Evolutionary conservation across 1,284 basidiomycete genomes (phyloP).

Genomic region (Ceraceosorus bombacis): DNA sequence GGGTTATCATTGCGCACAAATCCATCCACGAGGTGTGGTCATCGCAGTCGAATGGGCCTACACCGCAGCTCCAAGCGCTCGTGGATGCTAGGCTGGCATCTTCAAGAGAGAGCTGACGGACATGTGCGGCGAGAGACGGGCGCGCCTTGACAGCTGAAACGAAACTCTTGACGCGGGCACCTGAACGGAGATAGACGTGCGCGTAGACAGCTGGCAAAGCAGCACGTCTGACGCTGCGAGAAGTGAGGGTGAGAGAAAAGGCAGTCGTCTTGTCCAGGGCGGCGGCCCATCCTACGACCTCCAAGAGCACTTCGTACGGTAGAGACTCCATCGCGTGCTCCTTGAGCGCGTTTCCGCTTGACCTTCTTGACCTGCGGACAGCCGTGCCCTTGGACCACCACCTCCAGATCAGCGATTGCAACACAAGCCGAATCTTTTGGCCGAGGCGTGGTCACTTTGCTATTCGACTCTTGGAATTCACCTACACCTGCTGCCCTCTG

Average conservation of each 20-base stretch:
- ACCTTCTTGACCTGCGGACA: too few relatives aligned
- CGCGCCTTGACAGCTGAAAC: background rate
- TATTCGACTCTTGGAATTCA: too few relatives aligned
- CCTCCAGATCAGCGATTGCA: too few relatives aligned
- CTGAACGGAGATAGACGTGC: background rate
- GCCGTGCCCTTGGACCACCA: too few relatives aligned
- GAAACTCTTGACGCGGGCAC: background rate
- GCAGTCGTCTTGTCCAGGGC: background rate
- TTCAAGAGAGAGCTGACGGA: background rate
- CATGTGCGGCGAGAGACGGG: background rate
- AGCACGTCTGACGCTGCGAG: background rate
- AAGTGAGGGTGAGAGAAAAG: background rate
- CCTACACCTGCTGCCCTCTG: too few relatives aligned
- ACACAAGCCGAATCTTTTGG: too few relatives aligned
- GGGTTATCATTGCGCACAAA: background rate
- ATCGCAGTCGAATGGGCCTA: background rate
- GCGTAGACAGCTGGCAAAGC: background rate
- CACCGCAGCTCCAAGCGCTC: background rate
- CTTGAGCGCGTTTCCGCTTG: too few relatives aligned
- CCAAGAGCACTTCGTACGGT: background rate
- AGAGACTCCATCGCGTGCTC: background rate
- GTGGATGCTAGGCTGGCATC: background rate
- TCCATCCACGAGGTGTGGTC: background rate
- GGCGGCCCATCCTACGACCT: background rate
- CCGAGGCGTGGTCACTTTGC: too few relatives aligned